Conservation (phyloP, 2,329 filamentous ascomycete species). For the Arthrobotrys entomopaga region DNA sequence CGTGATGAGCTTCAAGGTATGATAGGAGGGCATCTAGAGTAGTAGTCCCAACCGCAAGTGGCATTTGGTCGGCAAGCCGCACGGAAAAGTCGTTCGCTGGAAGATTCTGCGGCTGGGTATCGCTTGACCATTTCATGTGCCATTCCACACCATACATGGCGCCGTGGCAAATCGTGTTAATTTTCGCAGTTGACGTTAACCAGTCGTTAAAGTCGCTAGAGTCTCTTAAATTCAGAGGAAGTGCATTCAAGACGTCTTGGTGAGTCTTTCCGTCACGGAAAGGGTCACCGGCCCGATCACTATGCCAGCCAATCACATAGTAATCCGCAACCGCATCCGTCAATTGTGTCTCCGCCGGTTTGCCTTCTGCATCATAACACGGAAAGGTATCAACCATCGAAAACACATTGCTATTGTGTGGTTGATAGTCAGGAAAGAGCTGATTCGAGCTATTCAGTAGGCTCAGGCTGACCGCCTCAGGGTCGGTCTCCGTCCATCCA, state of each 20-base stretch:
- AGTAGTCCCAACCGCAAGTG: constrained; percentile 62
- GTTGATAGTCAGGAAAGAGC: constrained; percentile 64
- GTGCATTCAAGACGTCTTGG: no score
- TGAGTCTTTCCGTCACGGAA: no score
- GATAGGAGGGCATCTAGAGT: constrained; percentile 62
- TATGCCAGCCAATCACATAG: constrained; percentile 64
- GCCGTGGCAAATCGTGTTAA: constrained; percentile 61
- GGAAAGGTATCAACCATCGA: constrained; percentile 63
- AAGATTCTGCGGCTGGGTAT: constrained; percentile 57
- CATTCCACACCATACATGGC: constrained; percentile 63
- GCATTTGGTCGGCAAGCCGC: constrained; percentile 46
- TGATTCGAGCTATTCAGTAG: constrained; percentile 60
- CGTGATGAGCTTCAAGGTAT: constrained; percentile 60
- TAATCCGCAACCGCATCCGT: constrained; percentile 61
- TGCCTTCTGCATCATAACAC: constrained; percentile 55
- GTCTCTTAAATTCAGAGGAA: no score
- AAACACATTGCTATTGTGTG: constrained; percentile 64
- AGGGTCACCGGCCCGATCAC: constrained; percentile 25
- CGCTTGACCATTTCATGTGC: constrained; percentile 57
- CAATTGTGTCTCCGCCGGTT: not conserved
- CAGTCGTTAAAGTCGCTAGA: no score
- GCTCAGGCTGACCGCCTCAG: constrained; percentile 44
- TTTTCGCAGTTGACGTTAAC: not conserved
- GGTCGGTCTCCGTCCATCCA: constrained; percentile 54
- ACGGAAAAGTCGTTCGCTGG: constrained; percentile 60